Evolutionary conservation across 805 yeast genomes (phyloP), one percentile per base, ranked within the genome.

Genomic region (Suhomyces prunicola): DNA sequence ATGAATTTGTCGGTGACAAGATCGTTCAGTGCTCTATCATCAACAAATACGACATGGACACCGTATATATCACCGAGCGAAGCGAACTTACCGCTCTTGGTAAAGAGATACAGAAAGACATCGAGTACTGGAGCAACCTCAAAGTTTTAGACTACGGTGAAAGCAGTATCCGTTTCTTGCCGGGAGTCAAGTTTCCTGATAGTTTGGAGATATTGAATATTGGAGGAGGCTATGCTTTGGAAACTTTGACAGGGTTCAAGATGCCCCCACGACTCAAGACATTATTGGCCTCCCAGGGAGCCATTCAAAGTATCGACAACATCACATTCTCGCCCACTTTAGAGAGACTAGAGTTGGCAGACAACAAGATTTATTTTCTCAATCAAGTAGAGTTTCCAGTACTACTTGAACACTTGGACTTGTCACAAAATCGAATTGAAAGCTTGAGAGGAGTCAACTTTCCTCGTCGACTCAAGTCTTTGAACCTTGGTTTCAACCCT

Each of bases 401-500:
- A 1, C 53, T 52, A 12, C 59, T 76, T 19, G 53, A 60, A 39
- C 56, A 57, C 23, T 63, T 76, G 31, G 77, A 74, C 54, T 53
- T 73, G 6, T 72, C 78, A 4, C 69, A 70, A 24, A 76, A 75
- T 59, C 57, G 77, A 53, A 68, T 75, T 26, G 79, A 75, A 47
- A 68, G 63, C 48, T 55, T 75, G 24, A 57, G 73, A 50, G 71
- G 72, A 13, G 72, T 72, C 15, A 68, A 60, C 17, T 74, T 75
- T 53, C 80, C 80, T 0, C 57, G 63, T 10, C 58, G 58, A 7
- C 58, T 76, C 42, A 60, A 62, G 53, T 55, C 58, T 2, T 64
- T 75, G 40, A 65, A 70, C 19, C 50, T 75, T 22, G 63, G 76
- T 0, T 59, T 61, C 48, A 76, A 76, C 57, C 79, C 80, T 2